Conservation (phyloP, 2,329 filamentous ascomycete genomes). For the Colletotrichum somersetense region DNA sequence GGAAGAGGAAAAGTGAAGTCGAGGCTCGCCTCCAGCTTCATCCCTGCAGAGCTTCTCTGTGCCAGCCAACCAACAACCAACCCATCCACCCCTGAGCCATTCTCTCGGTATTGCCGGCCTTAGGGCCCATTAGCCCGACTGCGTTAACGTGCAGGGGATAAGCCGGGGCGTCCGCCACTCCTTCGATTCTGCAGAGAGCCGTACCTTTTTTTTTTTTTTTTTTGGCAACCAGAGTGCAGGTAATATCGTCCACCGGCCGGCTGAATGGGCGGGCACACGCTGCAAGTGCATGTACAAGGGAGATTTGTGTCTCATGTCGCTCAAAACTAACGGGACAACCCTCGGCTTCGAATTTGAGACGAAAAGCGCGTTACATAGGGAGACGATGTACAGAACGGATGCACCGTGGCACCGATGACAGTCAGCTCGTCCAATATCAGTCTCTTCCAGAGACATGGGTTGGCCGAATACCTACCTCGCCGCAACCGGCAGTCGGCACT, state of each 20-base stretch:
- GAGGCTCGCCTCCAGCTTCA: not conserved
- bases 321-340: not conserved
- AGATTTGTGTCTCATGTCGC: constrained; percentile 29
- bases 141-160: constrained; percentile 20
- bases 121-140: constrained; percentile 19
- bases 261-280: constrained; percentile 3
- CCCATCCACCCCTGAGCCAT: constrained; percentile 12
- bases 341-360: constrained; percentile 21
- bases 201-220: not conserved
- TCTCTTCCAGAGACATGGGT: not conserved
- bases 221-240: not conserved
- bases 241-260: not conserved
- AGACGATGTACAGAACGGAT: constrained; percentile 7
- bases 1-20: not conserved
- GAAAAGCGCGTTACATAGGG: constrained; percentile 15
- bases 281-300: constrained; percentile 18
- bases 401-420: constrained; percentile 9
- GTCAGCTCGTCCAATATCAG: not conserved
- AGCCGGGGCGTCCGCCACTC: constrained; percentile 4
- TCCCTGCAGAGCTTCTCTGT: constrained; percentile 4
- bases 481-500: not conserved
- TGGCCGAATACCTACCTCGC: not conserved
- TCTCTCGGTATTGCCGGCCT: constrained; percentile 28
- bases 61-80: constrained; percentile 9
- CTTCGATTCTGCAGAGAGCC: not conserved